Conservation (phyloP, 108 stramenopile species). For the Cyclostephanos invisitatus region DNA sequence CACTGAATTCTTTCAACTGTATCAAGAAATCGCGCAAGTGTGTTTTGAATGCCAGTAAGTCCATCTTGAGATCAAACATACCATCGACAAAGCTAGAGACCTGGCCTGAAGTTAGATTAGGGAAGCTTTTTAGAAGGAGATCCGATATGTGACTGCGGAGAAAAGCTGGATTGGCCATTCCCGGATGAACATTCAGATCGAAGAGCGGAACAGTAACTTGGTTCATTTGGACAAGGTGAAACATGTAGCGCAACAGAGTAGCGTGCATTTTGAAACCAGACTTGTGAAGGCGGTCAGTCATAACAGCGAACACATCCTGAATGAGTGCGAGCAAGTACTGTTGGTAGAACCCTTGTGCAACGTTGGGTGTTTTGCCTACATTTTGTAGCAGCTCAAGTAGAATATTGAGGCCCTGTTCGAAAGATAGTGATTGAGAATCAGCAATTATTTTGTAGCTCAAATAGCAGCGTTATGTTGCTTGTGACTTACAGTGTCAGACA, state of each 20-base stretch:
- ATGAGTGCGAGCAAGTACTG: constrained; percentile 94
- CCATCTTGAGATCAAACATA: constrained; percentile 96
- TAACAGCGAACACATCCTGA: constrained; percentile 96
- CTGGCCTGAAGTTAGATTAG: constrained; percentile 90
- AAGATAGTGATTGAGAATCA: constrained; percentile 9
- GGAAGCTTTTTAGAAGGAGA: constrained; percentile 91
- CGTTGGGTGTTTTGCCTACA: constrained; percentile 88
- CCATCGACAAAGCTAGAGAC: constrained; percentile 94
- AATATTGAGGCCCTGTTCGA: constrained; percentile 88
- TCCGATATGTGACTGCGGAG: constrained; percentile 90
- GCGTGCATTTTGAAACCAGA: constrained; percentile 99
- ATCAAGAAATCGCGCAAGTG: constrained; percentile 98
- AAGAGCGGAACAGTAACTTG: constrained; percentile 95
- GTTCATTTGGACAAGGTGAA: constrained; percentile 92
- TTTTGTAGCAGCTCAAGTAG: constrained; percentile 91
- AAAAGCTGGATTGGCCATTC: constrained; percentile 88
- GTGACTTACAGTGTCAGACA: constrained; percentile 84
- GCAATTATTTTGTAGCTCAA: not conserved
- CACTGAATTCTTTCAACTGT: constrained; percentile 96
- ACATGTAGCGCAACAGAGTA: constrained; percentile 94
- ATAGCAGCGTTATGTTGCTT: not conserved
- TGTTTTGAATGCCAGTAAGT: constrained; percentile 95
- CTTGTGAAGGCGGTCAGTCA: constrained; percentile 99
- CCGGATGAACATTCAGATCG: constrained; percentile 77
- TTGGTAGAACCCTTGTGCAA: constrained; percentile 96